Base-by-base conservation (phyloP, 1,284 basidiomycete species). In the Sanghuangporus sanghuang region DNA sequence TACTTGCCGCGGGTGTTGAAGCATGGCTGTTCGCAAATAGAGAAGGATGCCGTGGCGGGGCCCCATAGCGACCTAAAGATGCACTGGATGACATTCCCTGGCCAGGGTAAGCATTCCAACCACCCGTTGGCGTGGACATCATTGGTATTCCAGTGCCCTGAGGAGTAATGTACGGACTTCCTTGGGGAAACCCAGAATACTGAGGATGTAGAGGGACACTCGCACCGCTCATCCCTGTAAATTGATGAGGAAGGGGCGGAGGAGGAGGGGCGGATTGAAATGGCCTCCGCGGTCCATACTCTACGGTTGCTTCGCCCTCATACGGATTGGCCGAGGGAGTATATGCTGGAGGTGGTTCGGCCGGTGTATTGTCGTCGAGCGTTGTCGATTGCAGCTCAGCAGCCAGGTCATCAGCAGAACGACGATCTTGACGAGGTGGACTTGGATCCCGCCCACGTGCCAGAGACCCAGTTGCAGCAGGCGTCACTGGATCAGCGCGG, bases 261-360 rank as follows among this genome's bases (percentile, higher is more conserved):
- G 69, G 73, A 2, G 68, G 66, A 11, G 75, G 80, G 0, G 81
- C 70, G 12, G 69, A 74, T 68, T 87, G 85, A 69, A 87, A 90
- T 0, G 88, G 86, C 14, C 87, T 71, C 7, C 74, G 67, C 0
- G 89, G 89, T 0, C 88, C 88, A 36, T 80, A 73, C 65, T 87
- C 82, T 6, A 90, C 67, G 0, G 86, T 83, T 2, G 77, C 73
- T 71, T 90, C 89, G 11, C 87, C 88, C 2, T 79, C 74, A 57
- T 72, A 68, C 11, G 77, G 59, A 61, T 86, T 80, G 1, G 88
- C 80, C 3, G 78, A 69, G 0, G 82, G 76, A 0, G 87, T 86
- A 68, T 90, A 90, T 0, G 86, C 84, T 0, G 89, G 88, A 0
- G 87, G 89, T 18, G 86, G 84, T 18, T 85, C 84, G 18, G 68